These are phyloP conservation scores for Cercospora janseana DNA, from an alignment of 2,329 filamentous ascomycete genomes.

Conservation along the genomic window DNA sequence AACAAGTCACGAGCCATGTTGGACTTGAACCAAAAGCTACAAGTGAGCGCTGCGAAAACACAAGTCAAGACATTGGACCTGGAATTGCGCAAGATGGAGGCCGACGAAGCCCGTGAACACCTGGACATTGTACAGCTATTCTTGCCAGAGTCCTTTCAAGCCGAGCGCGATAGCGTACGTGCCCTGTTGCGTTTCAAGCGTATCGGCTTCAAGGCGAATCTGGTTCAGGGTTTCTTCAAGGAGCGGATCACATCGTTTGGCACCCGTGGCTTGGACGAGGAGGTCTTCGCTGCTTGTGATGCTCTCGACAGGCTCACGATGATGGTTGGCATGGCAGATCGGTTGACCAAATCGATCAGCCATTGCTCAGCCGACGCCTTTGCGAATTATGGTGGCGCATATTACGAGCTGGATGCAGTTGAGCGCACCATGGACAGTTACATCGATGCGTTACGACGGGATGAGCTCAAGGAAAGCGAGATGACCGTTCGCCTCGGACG, in stretches of 20 bases:
- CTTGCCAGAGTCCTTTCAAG: conserved; percentile 77
- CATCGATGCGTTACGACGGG: conserved; percentile 78
- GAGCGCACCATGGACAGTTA: conserved; percentile 85
- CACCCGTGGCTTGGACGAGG: conserved; percentile 69
- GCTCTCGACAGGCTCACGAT: conserved; percentile 81
- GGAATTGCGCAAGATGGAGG: conserved; percentile 80
- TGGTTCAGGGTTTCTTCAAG: conserved; percentile 74
- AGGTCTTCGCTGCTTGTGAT: conserved; percentile 75
- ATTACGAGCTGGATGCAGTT: conserved; percentile 87
- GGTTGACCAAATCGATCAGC: conserved; percentile 77
- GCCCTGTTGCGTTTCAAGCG: conserved; percentile 85
- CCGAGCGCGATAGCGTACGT: conserved; percentile 81
- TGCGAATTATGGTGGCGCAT: conserved; percentile 70
- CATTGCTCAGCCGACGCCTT: conserved; percentile 78
- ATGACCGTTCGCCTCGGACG: conserved; percentile 76
- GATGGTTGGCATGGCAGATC: conserved; percentile 78
- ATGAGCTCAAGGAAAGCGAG: conserved; percentile 81
- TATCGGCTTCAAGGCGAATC: conserved; percentile 79
- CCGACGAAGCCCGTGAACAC: conserved; percentile 84
- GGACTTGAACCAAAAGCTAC: conserved; percentile 92
- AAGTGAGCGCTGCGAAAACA: conserved; percentile 83
- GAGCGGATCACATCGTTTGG: conserved; percentile 70
- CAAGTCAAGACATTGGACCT: conserved; percentile 93
- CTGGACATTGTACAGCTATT: conserved; percentile 86
- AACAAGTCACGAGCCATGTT: conserved; percentile 89